Base-by-base conservation (phyloP, 768 basidiomycete species). In the Rhizopogon vinicolor region DNA sequence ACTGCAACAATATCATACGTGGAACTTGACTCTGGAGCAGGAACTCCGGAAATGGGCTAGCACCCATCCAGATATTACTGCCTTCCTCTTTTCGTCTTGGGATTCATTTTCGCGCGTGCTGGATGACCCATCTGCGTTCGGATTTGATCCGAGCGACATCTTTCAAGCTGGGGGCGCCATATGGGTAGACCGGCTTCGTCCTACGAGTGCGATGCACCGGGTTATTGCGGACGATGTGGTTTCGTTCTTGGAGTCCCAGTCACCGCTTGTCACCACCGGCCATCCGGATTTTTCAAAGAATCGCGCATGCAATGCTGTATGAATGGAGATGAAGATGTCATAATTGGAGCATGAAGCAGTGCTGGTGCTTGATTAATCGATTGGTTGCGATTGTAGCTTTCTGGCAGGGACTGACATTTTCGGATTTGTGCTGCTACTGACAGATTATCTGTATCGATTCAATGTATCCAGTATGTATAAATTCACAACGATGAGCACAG, bases 1-100 rank as follows among this genome's bases (percentile, higher is more conserved):
- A 19, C 4, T 51, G 31, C 18, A 48, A 50, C 31, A 33, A 16
- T 25, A 57, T 54, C n/a, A 41, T 0, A 59, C 63, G 6, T 87
- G 84, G 83, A 86, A 87, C 61, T 46, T 40, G 2, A 44, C 53
- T 8, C 70, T 86, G 14, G 61, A 58, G 6, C 39, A 63, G n/a
- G 60, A 54, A 5, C 61, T 75, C 4, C 46, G 63, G 8, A 51
- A 57, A 5, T 85, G 85, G 59, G 64, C 69, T 7, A 35, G 62
- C 0, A 58, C 55, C 4, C 78, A 83, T 57, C 56, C 71, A 7
- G 82, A 83, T 46, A 63, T 70, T 33, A 79, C 82, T 0, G 69
- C 75, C 7, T 60, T 86, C 42, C 49, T 80, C 3, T 84, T 77
- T 63, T 83, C 82, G 0, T 74, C 81, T 0, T 74, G 72, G 56